Percentiles rank a stretch among this genome's conserved stretches.
Evolutionary conservation across 1,139 yeast genomes (phyloP).

Genomic region (Kodamaea derodonti): DNA sequence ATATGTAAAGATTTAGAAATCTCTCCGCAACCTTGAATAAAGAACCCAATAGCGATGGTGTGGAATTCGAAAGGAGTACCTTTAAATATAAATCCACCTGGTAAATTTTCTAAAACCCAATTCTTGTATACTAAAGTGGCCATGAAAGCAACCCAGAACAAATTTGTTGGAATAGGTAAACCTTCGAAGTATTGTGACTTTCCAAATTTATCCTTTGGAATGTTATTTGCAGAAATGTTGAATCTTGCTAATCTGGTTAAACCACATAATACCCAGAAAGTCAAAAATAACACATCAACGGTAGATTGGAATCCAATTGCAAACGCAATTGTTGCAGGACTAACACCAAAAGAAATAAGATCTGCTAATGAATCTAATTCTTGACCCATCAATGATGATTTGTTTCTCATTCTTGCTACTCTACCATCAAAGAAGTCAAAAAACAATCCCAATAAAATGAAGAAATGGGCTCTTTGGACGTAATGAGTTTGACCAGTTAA

Average conservation of each 20-base stretch:
- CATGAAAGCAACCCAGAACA: constrained; percentile 70
- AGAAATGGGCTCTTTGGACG: constrained; percentile 84
- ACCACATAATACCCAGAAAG: constrained; percentile 90
- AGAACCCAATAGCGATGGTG: constrained; percentile 59
- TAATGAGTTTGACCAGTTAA: constrained; percentile 64
- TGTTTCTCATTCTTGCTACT: constrained; percentile 91
- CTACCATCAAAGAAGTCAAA: constrained; percentile 96
- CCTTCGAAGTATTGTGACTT: constrained; percentile 89
- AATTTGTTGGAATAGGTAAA: constrained; percentile 88
- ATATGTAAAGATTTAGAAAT: constrained; percentile 86
- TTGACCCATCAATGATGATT: constrained; percentile 93
- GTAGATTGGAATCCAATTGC: constrained; percentile 86
- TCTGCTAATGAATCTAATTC: constrained; percentile 96
- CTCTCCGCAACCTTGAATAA: constrained; percentile 84
- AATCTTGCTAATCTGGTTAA: constrained; percentile 91
- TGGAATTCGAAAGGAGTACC: constrained; percentile 70
- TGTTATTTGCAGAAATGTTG: constrained; percentile 87
- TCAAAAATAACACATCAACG: constrained; percentile 67
- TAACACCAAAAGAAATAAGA: constrained; percentile 86
- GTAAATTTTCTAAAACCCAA: constrained; percentile 48
- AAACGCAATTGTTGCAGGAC: constrained; percentile 91
- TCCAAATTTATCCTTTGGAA: constrained; percentile 84
- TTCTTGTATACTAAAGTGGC: constrained; percentile 57
- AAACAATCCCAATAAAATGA: constrained; percentile 83
- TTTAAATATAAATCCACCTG: constrained; percentile 58